Conservation (phyloP, 2,329 filamentous ascomycete species). For the Trichoderma sp. region DNA sequence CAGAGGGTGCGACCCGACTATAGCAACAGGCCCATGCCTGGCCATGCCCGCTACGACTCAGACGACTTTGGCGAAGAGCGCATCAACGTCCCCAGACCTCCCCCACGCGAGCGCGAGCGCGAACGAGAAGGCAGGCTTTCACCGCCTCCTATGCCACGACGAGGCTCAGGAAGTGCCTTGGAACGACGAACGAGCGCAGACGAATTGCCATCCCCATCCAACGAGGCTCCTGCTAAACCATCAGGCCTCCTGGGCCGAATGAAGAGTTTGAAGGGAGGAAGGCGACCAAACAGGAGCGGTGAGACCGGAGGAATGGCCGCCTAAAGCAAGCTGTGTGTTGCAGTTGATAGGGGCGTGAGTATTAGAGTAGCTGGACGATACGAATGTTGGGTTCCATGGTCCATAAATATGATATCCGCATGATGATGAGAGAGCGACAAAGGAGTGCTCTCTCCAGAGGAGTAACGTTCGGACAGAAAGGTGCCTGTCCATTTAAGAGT, state of each 20-base stretch:
- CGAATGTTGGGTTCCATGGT: neutral
- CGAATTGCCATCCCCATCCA: slow-evolving; percentile 41
- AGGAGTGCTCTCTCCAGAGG: neutral
- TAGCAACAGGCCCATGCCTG: slow-evolving; percentile 44
- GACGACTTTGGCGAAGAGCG: slow-evolving; percentile 64
- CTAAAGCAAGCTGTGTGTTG: neutral
- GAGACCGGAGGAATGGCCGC: slow-evolving; percentile 31
- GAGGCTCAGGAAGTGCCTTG: slow-evolving; percentile 46
- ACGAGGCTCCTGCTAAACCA: slow-evolving; percentile 46
- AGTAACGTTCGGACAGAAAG: neutral
- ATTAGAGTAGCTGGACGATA: slow-evolving; percentile 9
- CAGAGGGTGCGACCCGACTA: slow-evolving; percentile 69
- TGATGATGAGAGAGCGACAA: neutral
- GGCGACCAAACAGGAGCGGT: slow-evolving; percentile 40
- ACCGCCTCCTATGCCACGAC: slow-evolving; percentile 50
- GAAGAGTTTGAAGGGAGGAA: slow-evolving; percentile 76
- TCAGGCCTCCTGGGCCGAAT: slow-evolving; percentile 75
- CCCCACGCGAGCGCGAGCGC: slow-evolving; percentile 37
- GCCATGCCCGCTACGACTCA: slow-evolving; percentile 31
- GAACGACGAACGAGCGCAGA: slow-evolving; percentile 69
- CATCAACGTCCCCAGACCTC: slow-evolving; percentile 37
- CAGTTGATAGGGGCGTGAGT: neutral
- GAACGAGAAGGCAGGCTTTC: slow-evolving; percentile 38
- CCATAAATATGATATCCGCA: slow-evolving; percentile 14
- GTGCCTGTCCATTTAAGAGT: slow-evolving; percentile 1